Evolutionary conservation across 179 eudicot species (phyloP).

Genomic region (Patellifolia procumbens): DNA sequence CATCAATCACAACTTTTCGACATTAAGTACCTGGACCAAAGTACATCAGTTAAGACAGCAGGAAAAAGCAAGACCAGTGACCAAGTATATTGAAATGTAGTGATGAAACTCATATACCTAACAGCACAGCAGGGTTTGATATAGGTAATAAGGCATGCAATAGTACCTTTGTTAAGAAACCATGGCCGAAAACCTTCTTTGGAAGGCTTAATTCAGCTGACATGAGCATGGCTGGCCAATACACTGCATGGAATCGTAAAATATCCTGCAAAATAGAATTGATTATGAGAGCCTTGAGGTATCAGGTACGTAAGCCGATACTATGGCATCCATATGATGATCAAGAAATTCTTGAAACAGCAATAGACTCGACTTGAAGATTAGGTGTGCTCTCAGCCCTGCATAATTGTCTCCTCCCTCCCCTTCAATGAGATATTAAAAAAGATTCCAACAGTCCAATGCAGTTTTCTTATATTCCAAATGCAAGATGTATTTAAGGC

Average conservation of each 20-base stretch:
- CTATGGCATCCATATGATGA: not conserved
- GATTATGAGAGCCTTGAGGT: not conserved
- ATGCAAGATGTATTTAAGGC: not conserved
- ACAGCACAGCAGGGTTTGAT: constrained; percentile 4
- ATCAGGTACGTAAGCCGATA: not conserved
- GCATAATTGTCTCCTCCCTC: not conserved
- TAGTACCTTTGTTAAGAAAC: constrained; percentile 95
- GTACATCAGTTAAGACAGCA: not conserved
- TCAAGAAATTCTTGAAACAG: not conserved
- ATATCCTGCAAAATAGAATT: constrained; percentile 70
- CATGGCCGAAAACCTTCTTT: constrained; percentile 96
- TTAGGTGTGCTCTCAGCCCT: not conserved
- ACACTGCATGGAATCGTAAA: constrained; percentile 97
- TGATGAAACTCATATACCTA: not conserved
- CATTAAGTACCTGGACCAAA: not conserved
- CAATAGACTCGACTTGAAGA: not conserved
- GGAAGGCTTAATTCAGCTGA: constrained; percentile 89
- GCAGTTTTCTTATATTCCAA: not conserved
- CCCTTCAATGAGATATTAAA: not conserved
- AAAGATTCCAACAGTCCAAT: not conserved
- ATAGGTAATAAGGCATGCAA: constrained; percentile 6
- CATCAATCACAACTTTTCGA: not conserved
- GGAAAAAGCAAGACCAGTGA: not conserved
- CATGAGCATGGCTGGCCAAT: constrained; percentile 99
- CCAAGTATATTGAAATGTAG: not conserved